These are phyloP conservation scores for Myriosclerotinia scirpicola DNA, from an alignment of 2,329 filamentous ascomycete genomes.

Conservation along the genomic window DNA sequence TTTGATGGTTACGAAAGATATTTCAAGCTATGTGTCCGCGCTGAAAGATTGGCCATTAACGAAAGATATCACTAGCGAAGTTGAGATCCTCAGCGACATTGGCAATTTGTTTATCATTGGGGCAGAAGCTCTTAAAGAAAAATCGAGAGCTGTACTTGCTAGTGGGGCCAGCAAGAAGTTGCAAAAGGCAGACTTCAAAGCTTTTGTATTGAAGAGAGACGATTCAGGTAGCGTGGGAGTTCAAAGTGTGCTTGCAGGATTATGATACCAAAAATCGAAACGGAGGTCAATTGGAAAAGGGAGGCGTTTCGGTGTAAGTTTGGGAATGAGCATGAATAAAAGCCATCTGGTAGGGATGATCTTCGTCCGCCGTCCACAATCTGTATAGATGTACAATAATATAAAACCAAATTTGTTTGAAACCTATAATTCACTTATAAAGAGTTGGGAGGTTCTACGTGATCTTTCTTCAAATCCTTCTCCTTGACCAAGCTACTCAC, in stretches of 20 bases:
- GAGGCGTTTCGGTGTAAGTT: constrained; percentile 18
- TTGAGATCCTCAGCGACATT: constrained; percentile 90
- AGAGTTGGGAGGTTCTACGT: constrained; percentile 34
- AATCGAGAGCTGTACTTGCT: constrained; percentile 58
- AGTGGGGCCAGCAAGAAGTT: constrained; percentile 52
- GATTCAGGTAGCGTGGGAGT: constrained; percentile 79
- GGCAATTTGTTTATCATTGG: constrained; percentile 95
- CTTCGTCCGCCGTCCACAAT: neutral
- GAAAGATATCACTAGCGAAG: constrained; percentile 64
- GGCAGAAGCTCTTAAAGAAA: constrained; percentile 71
- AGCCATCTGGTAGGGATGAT: neutral
- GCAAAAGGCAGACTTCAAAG: constrained; percentile 71
- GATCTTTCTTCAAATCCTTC: constrained; percentile 11
- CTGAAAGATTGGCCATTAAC: constrained; percentile 78
- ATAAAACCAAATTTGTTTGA: neutral
- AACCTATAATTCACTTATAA: neutral
- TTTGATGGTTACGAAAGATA: constrained; percentile 93
- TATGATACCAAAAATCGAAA: constrained; percentile 34
- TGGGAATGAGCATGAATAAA: neutral
- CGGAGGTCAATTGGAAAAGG: constrained; percentile 15
- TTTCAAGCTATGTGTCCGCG: constrained; percentile 86
- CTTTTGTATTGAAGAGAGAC: constrained; percentile 81
- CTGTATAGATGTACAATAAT: constrained; percentile 17
- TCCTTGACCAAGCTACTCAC: constrained; percentile 7
- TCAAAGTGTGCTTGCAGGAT: constrained; percentile 70